Conservation (phyloP, 768 basidiomycete species). For the Hericium rajendrae region DNA sequence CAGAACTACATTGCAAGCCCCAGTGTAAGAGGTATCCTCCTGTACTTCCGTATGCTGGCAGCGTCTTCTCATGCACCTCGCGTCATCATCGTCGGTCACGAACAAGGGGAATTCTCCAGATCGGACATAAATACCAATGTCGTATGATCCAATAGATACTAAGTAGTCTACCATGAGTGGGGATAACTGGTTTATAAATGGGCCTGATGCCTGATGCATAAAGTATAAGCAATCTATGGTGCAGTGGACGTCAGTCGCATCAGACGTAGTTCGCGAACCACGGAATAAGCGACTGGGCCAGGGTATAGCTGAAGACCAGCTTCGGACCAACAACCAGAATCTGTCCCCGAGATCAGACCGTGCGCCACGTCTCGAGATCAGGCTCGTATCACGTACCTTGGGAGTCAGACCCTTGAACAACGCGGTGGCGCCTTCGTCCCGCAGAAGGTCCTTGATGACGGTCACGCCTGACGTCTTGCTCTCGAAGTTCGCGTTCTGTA, state of each 20-base stretch:
- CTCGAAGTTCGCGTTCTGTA: conserved; percentile 98
- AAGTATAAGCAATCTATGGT: too few species aligned
- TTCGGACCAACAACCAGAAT: conserved; percentile 96
- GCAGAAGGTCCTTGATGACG: conserved; percentile 77
- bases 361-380: background rate
- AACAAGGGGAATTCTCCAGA: too few species aligned
- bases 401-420: conserved; percentile 98
- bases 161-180: too few species aligned
- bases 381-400: conserved; percentile 45
- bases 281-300: conserved; percentile 85
- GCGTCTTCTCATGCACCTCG: too few species aligned
- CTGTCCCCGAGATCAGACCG: conserved; percentile 38
- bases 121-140: too few species aligned
- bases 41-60: too few species aligned
- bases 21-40: too few species aligned
- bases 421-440: conserved; percentile 72
- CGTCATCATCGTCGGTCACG: too few species aligned
- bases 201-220: too few species aligned
- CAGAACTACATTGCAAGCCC: too few species aligned
- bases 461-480: conserved; percentile 69
- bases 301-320: conserved; percentile 95
- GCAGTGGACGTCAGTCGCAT: background rate
- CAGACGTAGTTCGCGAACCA: background rate
- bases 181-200: too few species aligned
- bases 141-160: too few species aligned